Percentiles rank a stretch among this genome's conserved stretches.
These are phyloP conservation scores for Xylaria hypoxylon DNA, from an alignment of 2,329 filamentous ascomycete genomes.

Conservation along the genomic window DNA sequence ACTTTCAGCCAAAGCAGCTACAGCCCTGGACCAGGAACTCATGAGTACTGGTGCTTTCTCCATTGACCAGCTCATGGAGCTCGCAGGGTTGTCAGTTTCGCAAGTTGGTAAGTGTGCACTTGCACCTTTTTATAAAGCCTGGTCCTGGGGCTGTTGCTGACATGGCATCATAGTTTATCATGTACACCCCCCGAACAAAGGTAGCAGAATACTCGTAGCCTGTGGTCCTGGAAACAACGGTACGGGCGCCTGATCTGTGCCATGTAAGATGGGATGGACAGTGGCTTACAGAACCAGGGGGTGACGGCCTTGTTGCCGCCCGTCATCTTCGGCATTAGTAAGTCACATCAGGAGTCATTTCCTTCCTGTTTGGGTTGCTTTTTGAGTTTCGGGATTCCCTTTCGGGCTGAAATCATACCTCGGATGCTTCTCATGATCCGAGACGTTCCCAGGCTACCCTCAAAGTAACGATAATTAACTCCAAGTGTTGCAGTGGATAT, in stretches of 20 bases:
- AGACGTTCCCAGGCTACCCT: not conserved
- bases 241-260: conserved; percentile 47
- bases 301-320: conserved; percentile 93
- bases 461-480: not conserved
- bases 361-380: not conserved
- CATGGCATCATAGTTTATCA: conserved; percentile 72
- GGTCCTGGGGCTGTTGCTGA: conserved; percentile 9
- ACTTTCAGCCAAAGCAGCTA: conserved; percentile 86
- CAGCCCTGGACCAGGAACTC: conserved; percentile 90
- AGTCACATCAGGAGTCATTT: not conserved
- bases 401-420: not conserved
- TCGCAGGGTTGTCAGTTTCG: conserved; percentile 91
- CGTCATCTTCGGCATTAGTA: conserved; percentile 86
- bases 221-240: conserved; percentile 86
- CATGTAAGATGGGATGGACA: not conserved
- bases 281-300: conserved; percentile 65
- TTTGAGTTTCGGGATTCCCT: no score
- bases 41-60: conserved; percentile 92
- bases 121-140: not conserved
- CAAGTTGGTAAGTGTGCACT: conserved; percentile 75
- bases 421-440: not conserved
- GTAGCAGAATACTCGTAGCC: conserved; percentile 83
- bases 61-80: conserved; percentile 96
- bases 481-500: conserved; percentile 71
- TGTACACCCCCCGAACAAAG: conserved; percentile 79